These are phyloP conservation scores for Hygrophila difformis DNA, from an alignment of 257 asterid species.

Conservation along the genomic window DNA sequence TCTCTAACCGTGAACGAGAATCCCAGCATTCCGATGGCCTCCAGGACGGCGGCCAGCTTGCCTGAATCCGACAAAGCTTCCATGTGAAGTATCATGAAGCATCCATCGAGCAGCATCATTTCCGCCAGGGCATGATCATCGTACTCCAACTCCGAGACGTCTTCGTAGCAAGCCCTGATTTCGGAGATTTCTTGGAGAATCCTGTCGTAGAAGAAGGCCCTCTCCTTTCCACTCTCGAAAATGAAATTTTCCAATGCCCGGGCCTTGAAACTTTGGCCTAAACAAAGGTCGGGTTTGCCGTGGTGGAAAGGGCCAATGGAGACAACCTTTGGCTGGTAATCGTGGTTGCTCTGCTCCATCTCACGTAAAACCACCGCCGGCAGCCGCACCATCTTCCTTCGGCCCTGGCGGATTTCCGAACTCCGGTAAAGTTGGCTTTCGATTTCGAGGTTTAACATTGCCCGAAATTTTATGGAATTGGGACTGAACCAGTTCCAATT, in stretches of 20 bases:
- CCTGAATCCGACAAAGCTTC: neutral
- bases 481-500: too few relatives aligned
- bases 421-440: too few relatives aligned
- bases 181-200: neutral
- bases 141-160: neutral
- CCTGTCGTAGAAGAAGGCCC: neutral
- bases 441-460: too few relatives aligned
- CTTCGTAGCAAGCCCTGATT: constrained; percentile 1
- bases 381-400: too few relatives aligned
- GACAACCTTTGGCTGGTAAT: constrained; percentile 14
- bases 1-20: neutral
- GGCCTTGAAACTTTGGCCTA: neutral
- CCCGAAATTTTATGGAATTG: too few relatives aligned
- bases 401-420: too few relatives aligned
- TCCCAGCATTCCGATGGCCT: neutral
- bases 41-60: neutral
- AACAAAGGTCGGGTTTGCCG: constrained; percentile 9
- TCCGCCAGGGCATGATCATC: neutral
- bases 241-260: neutral
- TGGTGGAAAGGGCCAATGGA: constrained; percentile 16
- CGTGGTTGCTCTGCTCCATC: too few relatives aligned
- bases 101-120: constrained; percentile 12
- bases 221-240: neutral
- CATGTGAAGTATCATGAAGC: neutral
- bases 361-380: too few relatives aligned